phyloP scores from a whole-genome alignment of 371 early-diverging fungal genomes.

The Haplosporangium sp. region DNA sequence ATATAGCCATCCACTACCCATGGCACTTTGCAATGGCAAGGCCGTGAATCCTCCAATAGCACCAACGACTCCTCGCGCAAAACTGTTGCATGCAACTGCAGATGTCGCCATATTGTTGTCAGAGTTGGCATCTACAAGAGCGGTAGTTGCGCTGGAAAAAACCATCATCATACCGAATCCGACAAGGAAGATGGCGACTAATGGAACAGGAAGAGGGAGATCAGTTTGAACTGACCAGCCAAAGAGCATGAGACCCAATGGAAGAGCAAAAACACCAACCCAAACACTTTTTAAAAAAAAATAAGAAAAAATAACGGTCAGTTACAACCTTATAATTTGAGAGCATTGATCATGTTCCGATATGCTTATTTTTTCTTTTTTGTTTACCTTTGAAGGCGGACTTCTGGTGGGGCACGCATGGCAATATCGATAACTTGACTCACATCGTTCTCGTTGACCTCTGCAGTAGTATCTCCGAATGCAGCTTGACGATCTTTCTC shows the following conservation, averaged over 20 bases:
- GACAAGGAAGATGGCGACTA: conserved; percentile 55
- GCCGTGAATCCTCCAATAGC: conserved; percentile 51
- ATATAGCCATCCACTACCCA: conserved; percentile 50
- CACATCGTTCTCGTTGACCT: conserved; percentile 14
- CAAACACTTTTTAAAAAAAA: conserved; percentile 23
- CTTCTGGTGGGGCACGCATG: conserved; percentile 56
- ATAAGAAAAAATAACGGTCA: too few species aligned
- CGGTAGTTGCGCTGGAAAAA: conserved; percentile 35
- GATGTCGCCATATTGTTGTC: conserved; percentile 55
- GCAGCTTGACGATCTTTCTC: conserved; percentile 21
- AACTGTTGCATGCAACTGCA: conserved; percentile 53
- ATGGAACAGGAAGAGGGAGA: conserved; percentile 36
- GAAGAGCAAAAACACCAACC: conserved; percentile 57
- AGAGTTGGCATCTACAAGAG: conserved; percentile 55
- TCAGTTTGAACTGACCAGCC: conserved; percentile 57
- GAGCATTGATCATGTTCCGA: not conserved
- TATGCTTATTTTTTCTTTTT: too few species aligned
- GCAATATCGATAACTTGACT: conserved; percentile 12
- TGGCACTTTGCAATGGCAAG: conserved; percentile 25
- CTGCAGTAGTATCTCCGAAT: conserved; percentile 12
- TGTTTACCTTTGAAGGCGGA: conserved; percentile 56
- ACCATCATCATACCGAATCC: conserved; percentile 47
- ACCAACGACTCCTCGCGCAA: conserved; percentile 56
- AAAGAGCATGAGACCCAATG: conserved; percentile 56
- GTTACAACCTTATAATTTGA: too few species aligned